These are phyloP conservation scores for Borovskyia barvae DNA, from an alignment of 208 protist species.

Conservation along the genomic window DNA sequence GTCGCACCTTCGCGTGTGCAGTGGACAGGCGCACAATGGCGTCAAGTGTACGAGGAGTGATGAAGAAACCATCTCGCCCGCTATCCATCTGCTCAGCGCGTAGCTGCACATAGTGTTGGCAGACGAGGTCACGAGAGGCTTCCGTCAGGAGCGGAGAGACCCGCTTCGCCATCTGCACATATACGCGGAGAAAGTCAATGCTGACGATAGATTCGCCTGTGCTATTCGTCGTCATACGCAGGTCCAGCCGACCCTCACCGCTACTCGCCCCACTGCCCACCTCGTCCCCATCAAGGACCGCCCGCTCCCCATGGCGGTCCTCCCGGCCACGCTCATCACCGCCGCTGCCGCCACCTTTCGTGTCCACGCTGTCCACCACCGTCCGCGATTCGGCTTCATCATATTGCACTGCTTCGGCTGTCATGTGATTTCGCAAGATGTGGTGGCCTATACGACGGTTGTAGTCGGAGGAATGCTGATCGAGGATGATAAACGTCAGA, in stretches of 20 bases:
- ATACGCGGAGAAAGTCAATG: conserved; percentile 97
- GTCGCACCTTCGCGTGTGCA: conserved; percentile 93
- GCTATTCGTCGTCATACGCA: conserved; percentile 81
- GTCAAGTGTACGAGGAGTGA: conserved; percentile 97
- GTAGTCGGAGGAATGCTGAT: conserved; percentile 89
- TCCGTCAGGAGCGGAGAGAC: conserved; percentile 79
- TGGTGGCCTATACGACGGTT: conserved; percentile 94
- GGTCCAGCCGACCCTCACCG: conserved; percentile 31
- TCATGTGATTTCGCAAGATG: conserved; percentile 96
- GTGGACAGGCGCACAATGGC: conserved; percentile 96
- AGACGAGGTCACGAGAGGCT: conserved; percentile 84
- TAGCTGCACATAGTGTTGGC: conserved; percentile 90
- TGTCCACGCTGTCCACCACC: conserved; percentile 65
- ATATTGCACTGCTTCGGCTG: conserved; percentile 48
- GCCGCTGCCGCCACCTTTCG: conserved; percentile 10
- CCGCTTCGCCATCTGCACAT: conserved; percentile 92
- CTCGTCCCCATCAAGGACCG: conserved; percentile 3
- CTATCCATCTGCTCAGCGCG: conserved; percentile 79
- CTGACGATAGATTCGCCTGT: conserved; percentile 90
- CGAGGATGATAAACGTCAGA: conserved; percentile 99
- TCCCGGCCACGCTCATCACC: neutral
- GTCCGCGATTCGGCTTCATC: conserved; percentile 61
- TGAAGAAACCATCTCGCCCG: conserved; percentile 76
- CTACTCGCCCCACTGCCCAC: neutral
- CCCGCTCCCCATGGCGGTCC: neutral